These are phyloP conservation scores for Pelargonium fulgidum DNA, from an alignment of 441 rosid genomes.

Conservation along the genomic window DNA sequence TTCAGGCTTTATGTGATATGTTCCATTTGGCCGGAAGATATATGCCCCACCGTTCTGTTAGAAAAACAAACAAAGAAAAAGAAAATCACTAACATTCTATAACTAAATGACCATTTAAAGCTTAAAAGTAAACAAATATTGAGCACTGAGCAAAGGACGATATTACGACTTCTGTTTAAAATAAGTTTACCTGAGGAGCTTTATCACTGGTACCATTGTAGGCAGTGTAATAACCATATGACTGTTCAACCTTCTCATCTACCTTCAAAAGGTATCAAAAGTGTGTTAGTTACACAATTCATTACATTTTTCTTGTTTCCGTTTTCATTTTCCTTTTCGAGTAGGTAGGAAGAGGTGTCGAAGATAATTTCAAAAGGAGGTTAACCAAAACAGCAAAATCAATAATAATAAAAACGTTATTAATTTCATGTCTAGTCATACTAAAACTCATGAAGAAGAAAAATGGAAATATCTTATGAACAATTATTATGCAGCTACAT, in stretches of 20 bases:
- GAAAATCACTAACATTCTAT: neutral
- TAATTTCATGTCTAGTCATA: neutral
- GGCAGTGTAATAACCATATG: conserved; percentile 53
- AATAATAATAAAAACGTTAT: neutral
- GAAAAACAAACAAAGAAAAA: conserved; percentile 8
- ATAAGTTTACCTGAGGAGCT: conserved; percentile 39
- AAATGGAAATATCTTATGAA: conserved; percentile 6
- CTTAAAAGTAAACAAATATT: conserved; percentile 12
- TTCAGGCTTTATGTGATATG: conserved; percentile 52
- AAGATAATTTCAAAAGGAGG: neutral
- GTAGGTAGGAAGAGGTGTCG: neutral
- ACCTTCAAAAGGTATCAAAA: conserved; percentile 27
- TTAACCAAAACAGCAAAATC: neutral
- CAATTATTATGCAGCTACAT: neutral
- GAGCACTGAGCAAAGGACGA: neutral
- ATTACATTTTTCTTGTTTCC: neutral
- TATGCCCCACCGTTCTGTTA: conserved; percentile 78
- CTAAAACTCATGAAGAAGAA: neutral
- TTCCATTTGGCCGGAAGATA: conserved; percentile 91
- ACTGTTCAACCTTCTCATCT: conserved; percentile 36
- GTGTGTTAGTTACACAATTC: neutral
- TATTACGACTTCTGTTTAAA: neutral
- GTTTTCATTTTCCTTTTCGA: neutral
- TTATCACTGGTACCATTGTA: conserved; percentile 35
- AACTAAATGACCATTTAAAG: neutral